Percentiles rank a stretch among this genome's conserved stretches.
phyloP scores from a whole-genome alignment of 495 filamentous ascomycete species.

The Aspergillus nidulans region DNA sequence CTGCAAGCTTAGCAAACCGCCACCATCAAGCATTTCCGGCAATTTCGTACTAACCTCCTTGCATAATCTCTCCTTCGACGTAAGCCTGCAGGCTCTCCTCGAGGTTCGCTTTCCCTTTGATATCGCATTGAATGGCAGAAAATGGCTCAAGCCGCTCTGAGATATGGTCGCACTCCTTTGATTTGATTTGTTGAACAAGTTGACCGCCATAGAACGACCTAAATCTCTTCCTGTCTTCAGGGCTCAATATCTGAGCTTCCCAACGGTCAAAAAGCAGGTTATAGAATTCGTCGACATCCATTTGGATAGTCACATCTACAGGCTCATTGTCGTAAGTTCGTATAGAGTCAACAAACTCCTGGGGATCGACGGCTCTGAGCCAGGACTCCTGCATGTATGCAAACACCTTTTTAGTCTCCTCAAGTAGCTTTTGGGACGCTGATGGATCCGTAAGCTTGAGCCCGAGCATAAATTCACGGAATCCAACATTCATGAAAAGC shows the following conservation, averaged over 20 bases:
- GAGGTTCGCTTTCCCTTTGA: constrained; percentile 83
- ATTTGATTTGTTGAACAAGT: constrained; percentile 90
- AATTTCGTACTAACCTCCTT: constrained; percentile 46
- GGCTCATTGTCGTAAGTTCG: constrained; percentile 75
- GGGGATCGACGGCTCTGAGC: constrained; percentile 66
- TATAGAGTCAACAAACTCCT: constrained; percentile 67
- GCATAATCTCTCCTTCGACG: constrained; percentile 94
- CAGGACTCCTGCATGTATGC: constrained; percentile 78
- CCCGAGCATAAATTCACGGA: constrained; percentile 78
- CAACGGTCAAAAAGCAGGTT: constrained; percentile 87
- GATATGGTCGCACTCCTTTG: constrained; percentile 89
- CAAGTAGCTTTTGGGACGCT: constrained; percentile 62
- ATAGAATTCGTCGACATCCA: constrained; percentile 99
- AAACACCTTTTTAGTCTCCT: constrained; percentile 77
- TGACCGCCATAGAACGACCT: constrained; percentile 87
- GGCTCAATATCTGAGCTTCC: constrained; percentile 72
- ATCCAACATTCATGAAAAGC: constrained; percentile 92
- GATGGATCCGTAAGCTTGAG: constrained; percentile 51
- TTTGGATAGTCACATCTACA: constrained; percentile 87
- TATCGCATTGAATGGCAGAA: constrained; percentile 93
- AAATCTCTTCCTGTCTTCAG: constrained; percentile 68
- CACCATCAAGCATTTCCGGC: constrained; percentile 19
- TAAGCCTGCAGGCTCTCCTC: constrained; percentile 89
- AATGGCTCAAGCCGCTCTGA: constrained; percentile 88
- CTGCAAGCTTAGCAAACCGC: constrained; percentile 35